Evolutionary conservation across 1,139 yeast species (phyloP), one percentile per base, ranked within the genome.

Genomic region (Candida sanyaensis): DNA sequence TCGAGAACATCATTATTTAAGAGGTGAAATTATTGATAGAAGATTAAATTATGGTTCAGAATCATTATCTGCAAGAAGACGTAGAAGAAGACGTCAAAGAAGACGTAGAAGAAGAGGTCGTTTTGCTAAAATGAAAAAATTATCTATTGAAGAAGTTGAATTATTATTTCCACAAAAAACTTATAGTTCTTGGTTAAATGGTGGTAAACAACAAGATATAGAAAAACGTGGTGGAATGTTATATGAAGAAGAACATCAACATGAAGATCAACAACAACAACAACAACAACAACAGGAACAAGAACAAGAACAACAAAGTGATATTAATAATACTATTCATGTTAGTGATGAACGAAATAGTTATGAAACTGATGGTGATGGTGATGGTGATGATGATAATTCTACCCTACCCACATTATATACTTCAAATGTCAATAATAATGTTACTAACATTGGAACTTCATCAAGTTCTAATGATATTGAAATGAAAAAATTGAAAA

Each of bases 81-180:
- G 49, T n/a, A 37, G 57, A 33, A 41, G 54, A 34, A 42, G 67
- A 33, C 44, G 50, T 10, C 42, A 50, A 33, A 51, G 70, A 34
- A 53, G 74, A 41, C 56, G 78, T 49, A 63, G 77, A 50, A 59
- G 76, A 47, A 59, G 75, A 27, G 69, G 72, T 13, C 58, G 79
- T 37, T 75, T 65, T 50, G 63, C 72, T 29, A 73, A 74, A 53
- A 81, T 80, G 75, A 76, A 77, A 59, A 78, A 78, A 56, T 69
- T 86, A 49, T 73, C 88, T 0, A 73, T 74, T 37, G 79, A 73
- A 10, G 88, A 87, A 57, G 83, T 88, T 24, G 84, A 87, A 46
- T 75, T 74, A 42, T 66, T 84, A 45, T 88, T 88, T 62, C 96
- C 96, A 0, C 66, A 72, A 31, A 78, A 80, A 56, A 75, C 85